phyloP scores from a whole-genome alignment of 2,329 filamentous ascomycete species.

The Hysterium pulicare region DNA sequence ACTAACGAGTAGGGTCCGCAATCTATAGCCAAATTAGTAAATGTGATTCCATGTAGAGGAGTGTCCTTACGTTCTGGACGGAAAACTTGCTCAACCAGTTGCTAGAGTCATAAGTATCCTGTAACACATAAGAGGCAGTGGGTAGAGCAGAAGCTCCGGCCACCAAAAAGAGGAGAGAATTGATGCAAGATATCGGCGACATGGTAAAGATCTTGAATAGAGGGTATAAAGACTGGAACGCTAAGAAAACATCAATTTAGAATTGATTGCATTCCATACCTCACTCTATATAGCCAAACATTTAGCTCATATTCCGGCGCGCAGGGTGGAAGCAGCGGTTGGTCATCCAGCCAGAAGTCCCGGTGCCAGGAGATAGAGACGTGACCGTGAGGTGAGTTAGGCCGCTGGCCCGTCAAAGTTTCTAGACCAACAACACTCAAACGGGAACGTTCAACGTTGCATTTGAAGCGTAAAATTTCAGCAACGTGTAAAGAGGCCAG shows the following conservation, averaged over 20 bases:
- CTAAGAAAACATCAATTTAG: background rate
- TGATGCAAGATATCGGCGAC: background rate
- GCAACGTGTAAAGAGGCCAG: background rate
- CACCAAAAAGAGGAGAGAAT: slow-evolving; percentile 1
- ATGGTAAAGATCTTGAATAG: background rate
- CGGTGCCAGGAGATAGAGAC: background rate
- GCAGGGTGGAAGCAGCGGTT: no score
- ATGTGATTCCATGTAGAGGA: background rate
- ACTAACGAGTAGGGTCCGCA: slow-evolving; percentile 33
- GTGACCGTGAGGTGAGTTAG: background rate
- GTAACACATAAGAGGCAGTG: slow-evolving; percentile 24
- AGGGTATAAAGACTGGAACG: background rate
- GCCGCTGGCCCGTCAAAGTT: background rate
- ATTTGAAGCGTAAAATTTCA: background rate
- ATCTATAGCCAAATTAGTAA: slow-evolving; percentile 21
- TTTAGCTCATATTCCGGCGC: no score
- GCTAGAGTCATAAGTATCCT: slow-evolving; percentile 35
- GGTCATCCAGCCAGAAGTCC: no score
- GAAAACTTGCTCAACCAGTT: slow-evolving; percentile 39
- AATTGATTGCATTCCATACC: background rate
- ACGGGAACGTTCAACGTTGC: background rate
- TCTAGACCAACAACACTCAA: background rate
- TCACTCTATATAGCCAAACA: background rate
- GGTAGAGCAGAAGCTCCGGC: slow-evolving; percentile 8
- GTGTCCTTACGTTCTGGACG: slow-evolving; percentile 28